Base-by-base conservation (phyloP, 345 rosid species). In the Dipteronia sinensis region DNA sequence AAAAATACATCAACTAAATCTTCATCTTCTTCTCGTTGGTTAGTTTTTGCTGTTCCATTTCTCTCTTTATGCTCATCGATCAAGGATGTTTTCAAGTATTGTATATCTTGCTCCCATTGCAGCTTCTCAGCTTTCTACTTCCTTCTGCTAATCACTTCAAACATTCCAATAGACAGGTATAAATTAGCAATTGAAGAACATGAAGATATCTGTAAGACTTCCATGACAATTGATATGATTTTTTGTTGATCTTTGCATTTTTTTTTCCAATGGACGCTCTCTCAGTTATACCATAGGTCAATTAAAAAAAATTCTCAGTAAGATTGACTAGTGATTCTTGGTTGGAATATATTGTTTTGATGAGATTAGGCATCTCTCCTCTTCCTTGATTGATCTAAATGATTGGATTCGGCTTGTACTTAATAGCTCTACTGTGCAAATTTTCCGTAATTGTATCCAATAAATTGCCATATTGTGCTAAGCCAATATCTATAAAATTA, bases 181-280 rank as follows among this genome's bases (percentile, higher is more conserved):
- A 83, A 64, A 77, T 86, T 85, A 0, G 78, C 78, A 7, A 83
- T n/a, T 3, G 81, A 76, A 12, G 83, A 83, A 10, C 85, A 82
- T 3, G 79, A 80, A 25, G 27, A 27, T 23, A 85, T 34, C 17
- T 16, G 29, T 23, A 70, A 73, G 22, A 49, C 68, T 72, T 85
- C 84, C 62, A 62, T 70, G 63, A 78, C n/a, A n/a, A n/a, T n/a
- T n/a, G n/a, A n/a, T n/a, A n/a, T n/a, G n/a, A n/a, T n/a, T n/a
- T n/a, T n/a, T n/a, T n/a, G n/a, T n/a, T n/a, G n/a, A n/a, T n/a
- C n/a, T n/a, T n/a, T n/a, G n/a, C n/a, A n/a, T n/a, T n/a, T n/a
- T 76, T 76, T 22, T 70, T 78, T 19, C 88, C 83, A 53, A 85
- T 80, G 15, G 85, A 82, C 13, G 80, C 82, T 44, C 83, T 63